Evolutionary conservation across 2,329 filamentous ascomycete species (phyloP), one percentile per base, ranked within the genome.

Genomic region (Fusarium sulawesiense): DNA sequence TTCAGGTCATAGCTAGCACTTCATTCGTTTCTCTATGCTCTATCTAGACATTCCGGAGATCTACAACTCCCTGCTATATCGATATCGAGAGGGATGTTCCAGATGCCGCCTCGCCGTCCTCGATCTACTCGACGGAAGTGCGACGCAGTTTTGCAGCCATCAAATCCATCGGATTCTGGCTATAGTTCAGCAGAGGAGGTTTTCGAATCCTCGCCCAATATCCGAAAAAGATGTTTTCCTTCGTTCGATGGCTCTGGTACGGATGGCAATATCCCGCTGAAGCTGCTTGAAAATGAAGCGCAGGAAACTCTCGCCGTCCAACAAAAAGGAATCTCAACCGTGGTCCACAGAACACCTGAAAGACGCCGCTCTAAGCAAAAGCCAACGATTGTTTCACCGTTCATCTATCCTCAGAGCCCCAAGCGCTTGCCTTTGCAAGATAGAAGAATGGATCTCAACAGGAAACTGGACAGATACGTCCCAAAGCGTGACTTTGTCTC

Each of bases 391-490:
- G 16, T 71, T 45, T 71, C 68, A 20, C 68, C 68, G 7, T 72
- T 71, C 30, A 51, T 72, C 21, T 71, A 58, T 27, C 42, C 56
- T 3, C 32, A 56, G 30, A 50, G 27, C 8, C 20, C 64, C 12
- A 56, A 16, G 11, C 32, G 34, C 4, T 46, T 47, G 16, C 56
- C 53, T 8, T 47, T 66, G 25, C 47, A 50, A 41, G 54, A 59
- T 27, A 68, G 45, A 48, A 59, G 55, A 11, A 25, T 62, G 32
- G 44, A 68, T 20, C 13, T 46, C 32, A 64, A 67, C 20, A 54
- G 60, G 11, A 63, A 64, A 7, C 77, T 81, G 5, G 86, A 89
- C 68, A 83, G 87, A 48, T 89, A 87, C 68, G 79, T 89, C 7
- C 84, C 86, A 14, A 76, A 76, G 11, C 79, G 85, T 62, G 78